Conservation (phyloP, 352 stramenopile genomes). For the Phytophthora crassamura region DNA sequence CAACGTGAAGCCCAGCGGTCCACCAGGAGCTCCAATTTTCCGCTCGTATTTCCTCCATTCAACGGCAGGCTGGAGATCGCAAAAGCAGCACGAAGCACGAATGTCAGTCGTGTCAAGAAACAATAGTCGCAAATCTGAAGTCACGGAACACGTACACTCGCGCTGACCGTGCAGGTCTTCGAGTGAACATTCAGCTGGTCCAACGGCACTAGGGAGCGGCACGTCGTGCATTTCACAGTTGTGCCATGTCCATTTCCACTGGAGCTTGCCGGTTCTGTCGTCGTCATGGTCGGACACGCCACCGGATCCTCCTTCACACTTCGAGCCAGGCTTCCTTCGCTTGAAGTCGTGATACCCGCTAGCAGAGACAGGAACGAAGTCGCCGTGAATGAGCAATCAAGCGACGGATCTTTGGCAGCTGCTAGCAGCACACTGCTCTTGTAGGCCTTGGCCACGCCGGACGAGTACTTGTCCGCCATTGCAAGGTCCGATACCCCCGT, state of each 20-base stretch:
- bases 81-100: background rate
- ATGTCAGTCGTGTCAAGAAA: background rate
- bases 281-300: slow-evolving; percentile 11
- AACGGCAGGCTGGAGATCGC: slow-evolving; percentile 28
- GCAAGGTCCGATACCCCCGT: slow-evolving; percentile 50
- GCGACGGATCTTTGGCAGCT: slow-evolving; percentile 25
- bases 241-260: slow-evolving; percentile 13
- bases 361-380: slow-evolving; percentile 61
- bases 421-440: slow-evolving; percentile 45
- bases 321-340: slow-evolving; percentile 5
- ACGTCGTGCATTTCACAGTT: slow-evolving; percentile 82
- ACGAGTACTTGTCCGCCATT: slow-evolving; percentile 71
- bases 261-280: background rate
- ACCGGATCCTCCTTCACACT: slow-evolving; percentile 19
- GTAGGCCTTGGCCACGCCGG: slow-evolving; percentile 68
- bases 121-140: background rate
- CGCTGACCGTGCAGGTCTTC: slow-evolving; percentile 53
- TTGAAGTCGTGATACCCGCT: slow-evolving; percentile 23
- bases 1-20: slow-evolving; percentile 74
- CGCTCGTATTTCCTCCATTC: slow-evolving; percentile 75
- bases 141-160: slow-evolving; percentile 36
- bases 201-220: slow-evolving; percentile 49
- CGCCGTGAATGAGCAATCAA: slow-evolving; percentile 47
- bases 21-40: slow-evolving; percentile 46
- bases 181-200: slow-evolving; percentile 71